A percentile compares a stretch with the other conserved stretches of the same genome.
These are phyloP conservation scores for Helotiales sp. DNA, from an alignment of 2,329 filamentous ascomycete genomes.

Conservation along the genomic window DNA sequence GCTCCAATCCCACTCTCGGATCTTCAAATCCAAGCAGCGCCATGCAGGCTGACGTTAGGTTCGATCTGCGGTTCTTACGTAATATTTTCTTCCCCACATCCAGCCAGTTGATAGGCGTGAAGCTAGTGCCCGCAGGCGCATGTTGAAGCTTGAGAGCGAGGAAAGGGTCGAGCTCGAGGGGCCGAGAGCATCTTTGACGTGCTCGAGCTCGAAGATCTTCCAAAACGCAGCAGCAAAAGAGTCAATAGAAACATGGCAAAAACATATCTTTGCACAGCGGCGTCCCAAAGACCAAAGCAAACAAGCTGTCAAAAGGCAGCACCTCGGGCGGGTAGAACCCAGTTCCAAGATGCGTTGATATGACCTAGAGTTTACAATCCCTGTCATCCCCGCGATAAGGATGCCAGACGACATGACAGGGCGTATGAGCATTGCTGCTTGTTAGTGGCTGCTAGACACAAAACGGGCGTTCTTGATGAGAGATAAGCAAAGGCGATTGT, in stretches of 20 bases:
- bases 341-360: not conserved
- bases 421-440: not conserved
- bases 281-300: not conserved
- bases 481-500: constrained; percentile 11
- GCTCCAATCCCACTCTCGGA: no score
- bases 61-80: constrained; percentile 17
- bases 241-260: no score
- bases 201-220: not conserved
- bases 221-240: not conserved
- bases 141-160: not conserved
- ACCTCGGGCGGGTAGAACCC: not conserved
- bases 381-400: constrained; percentile 7
- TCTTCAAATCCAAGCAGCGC: not conserved
- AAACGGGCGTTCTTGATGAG: constrained; percentile 10
- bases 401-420: constrained; percentile 1
- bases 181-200: not conserved
- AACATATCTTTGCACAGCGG: not conserved
- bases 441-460: not conserved
- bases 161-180: no score
- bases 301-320: no score
- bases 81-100: constrained; percentile 25
- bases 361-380: not conserved
- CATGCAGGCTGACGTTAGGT: constrained; percentile 3
- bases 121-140: constrained; percentile 8
- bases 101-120: constrained; percentile 8